Evolutionary conservation across 768 basidiomycete genomes (phyloP), one percentile per base, ranked within the genome.

Genomic region (Lactarius evosmus): DNA sequence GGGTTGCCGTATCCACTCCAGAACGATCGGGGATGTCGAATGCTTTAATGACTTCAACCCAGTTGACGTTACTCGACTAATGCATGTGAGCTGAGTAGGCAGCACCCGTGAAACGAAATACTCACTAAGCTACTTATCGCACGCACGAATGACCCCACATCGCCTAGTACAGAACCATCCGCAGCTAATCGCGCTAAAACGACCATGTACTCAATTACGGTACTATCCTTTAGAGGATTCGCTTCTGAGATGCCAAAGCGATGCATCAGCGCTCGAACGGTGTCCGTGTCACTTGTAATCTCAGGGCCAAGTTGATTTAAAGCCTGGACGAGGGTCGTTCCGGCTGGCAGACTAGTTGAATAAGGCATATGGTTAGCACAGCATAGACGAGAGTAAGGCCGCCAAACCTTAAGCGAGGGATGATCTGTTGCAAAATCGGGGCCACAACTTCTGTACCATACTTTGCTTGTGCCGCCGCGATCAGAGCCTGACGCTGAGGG

Each of bases 1-100:
- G 76, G 0, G 92, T 93, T 34, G 91, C 87, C 3, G 92, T 95
- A 73, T 96, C 93, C 16, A 94, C 90, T 7, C 90, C 89, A 65
- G 87, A 85, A 52, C 93, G 85, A 72, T 91, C 87, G 7, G 88
- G 80, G 75, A 86, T 82, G 78, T 98, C 96, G 71, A 96, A 96
- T 4, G 89, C 84, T 67, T 86, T 85, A 72, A 98, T 87, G 66
- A 93, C 85, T 61, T 79, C 83, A 34, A 92, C 80, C 92, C 93
- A 96, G 70, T 91, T 84, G 59, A 95, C 74, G 32, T 79, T 77
- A 56, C 80, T 81, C 69, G 83, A 82, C 91, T 93, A 63, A 66
- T 57, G 66, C 56, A 66, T 30, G 19, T 69, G n/a, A 65, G 54
- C 25, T 68, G 36, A 54, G 71, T 60, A 64, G 70, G 27, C 33